A percentile compares a stretch with the other conserved stretches of the same genome.
These are phyloP conservation scores for Cicer judaicum DNA, from an alignment of 306 rosid species.

Conservation along the genomic window DNA sequence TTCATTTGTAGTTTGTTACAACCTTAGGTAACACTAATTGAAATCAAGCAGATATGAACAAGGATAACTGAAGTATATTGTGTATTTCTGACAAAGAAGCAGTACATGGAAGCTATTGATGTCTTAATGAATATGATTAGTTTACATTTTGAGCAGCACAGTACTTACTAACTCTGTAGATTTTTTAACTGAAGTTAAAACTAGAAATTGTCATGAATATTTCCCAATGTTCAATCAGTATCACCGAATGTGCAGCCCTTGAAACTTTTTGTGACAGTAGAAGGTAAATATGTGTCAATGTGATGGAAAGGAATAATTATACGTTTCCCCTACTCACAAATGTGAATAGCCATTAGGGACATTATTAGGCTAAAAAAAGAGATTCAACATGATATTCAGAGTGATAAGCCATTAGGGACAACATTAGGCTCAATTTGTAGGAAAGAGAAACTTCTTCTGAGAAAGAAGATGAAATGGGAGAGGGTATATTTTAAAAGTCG, in stretches of 20 bases:
- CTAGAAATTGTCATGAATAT: conserved; percentile 28
- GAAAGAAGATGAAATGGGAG: conserved; percentile 35
- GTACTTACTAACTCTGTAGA: background rate
- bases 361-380: background rate
- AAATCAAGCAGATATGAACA: conserved; percentile 16
- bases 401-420: conserved; percentile 30
- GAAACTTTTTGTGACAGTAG: background rate
- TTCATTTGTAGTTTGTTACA: conserved; percentile 21
- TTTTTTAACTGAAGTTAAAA: conserved; percentile 11
- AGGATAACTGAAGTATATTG: conserved; percentile 26
- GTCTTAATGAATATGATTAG: conserved; percentile 20
- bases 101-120: conserved; percentile 16
- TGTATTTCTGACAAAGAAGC: conserved; percentile 24
- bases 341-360: background rate
- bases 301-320: background rate
- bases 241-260: background rate
- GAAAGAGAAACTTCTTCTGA: conserved; percentile 33
- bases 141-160: conserved; percentile 28
- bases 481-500: conserved; percentile 24
- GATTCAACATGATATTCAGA: conserved; percentile 30
- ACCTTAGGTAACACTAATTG: conserved; percentile 3
- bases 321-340: background rate
- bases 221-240: conserved; percentile 17
- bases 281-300: conserved; percentile 19
- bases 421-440: conserved; percentile 24